Evolutionary conservation across 176 grass and related monocot genomes (phyloP).

Genomic region (Thalia dealbata): DNA sequence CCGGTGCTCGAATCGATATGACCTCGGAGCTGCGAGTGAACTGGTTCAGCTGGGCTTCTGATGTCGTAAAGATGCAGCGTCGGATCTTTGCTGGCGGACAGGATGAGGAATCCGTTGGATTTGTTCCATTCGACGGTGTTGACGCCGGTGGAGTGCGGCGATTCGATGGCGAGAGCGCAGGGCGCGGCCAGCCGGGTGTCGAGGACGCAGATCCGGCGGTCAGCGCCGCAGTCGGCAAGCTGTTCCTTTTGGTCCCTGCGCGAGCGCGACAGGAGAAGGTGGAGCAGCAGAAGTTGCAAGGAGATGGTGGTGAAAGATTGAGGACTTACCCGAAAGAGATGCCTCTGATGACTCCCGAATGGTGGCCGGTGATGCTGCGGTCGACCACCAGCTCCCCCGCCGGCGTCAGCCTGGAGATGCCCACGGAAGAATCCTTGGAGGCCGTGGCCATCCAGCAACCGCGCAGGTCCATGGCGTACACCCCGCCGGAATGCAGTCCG

Average conservation of each 20-base stretch:
- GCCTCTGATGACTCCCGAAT: slow-evolving; percentile 9
- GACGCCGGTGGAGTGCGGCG: background rate
- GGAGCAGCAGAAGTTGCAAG: background rate
- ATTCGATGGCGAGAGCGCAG: slow-evolving; percentile 4
- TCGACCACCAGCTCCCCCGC: background rate
- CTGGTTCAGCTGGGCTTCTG: background rate
- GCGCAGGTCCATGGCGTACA: slow-evolving; percentile 3
- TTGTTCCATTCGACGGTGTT: slow-evolving; percentile 5
- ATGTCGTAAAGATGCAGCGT: slow-evolving; percentile 3
- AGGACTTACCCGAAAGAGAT: slow-evolving; percentile 7
- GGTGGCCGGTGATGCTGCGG: background rate
- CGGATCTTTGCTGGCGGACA: slow-evolving; percentile 1
- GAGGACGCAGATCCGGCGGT: slow-evolving; percentile 1
- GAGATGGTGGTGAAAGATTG: background rate
- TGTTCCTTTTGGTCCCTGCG: background rate
- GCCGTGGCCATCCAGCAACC: slow-evolving; percentile 8
- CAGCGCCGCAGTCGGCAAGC: slow-evolving; percentile 9
- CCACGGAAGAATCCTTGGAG: slow-evolving; percentile 6
- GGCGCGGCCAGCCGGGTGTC: background rate
- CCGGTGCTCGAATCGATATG: background rate
- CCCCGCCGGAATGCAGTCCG: background rate
- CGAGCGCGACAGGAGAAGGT: no score
- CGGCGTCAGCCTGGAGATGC: slow-evolving; percentile 5
- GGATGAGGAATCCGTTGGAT: background rate
- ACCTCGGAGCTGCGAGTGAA: slow-evolving; percentile 1